Evolutionary conservation across 306 rosid genomes (phyloP).

Genomic region (Castanea crenata): DNA sequence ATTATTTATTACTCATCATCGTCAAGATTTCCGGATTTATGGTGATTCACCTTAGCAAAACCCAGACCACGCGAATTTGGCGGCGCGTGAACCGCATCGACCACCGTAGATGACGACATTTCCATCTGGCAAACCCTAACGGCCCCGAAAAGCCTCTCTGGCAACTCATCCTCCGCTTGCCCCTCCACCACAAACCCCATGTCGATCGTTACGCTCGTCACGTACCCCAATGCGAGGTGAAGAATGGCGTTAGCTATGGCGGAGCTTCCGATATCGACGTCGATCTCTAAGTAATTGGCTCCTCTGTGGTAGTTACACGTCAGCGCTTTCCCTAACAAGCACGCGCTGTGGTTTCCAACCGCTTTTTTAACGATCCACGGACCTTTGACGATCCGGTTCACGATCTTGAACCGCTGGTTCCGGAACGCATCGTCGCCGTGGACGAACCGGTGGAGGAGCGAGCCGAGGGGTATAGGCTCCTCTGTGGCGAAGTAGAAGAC

Average conservation of each 20-base stretch:
- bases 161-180: conserved; percentile 80
- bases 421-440: conserved; percentile 72
- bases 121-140: conserved; percentile 89
- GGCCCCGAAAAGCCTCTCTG: conserved; percentile 77
- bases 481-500: conserved; percentile 80
- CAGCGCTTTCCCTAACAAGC: conserved; percentile 79
- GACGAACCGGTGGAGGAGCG: conserved; percentile 67
- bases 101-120: conserved; percentile 61
- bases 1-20: background rate
- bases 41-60: conserved; percentile 57
- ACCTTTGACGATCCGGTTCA: conserved; percentile 91
- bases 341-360: conserved; percentile 83
- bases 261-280: conserved; percentile 88
- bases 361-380: conserved; percentile 92
- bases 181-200: conserved; percentile 94
- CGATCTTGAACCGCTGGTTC: conserved; percentile 85
- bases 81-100: conserved; percentile 42
- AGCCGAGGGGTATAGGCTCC: conserved; percentile 62
- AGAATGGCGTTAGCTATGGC: conserved; percentile 81
- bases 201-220: conserved; percentile 76
- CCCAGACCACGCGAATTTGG: conserved; percentile 40
- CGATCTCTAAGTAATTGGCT: conserved; percentile 68
- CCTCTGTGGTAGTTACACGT: conserved; percentile 86
- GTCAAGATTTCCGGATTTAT: conserved; percentile 30
- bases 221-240: conserved; percentile 77